Evolutionary conservation across 2,329 filamentous ascomycete genomes (phyloP).

Genomic region (Incumbomyces delicatus): DNA sequence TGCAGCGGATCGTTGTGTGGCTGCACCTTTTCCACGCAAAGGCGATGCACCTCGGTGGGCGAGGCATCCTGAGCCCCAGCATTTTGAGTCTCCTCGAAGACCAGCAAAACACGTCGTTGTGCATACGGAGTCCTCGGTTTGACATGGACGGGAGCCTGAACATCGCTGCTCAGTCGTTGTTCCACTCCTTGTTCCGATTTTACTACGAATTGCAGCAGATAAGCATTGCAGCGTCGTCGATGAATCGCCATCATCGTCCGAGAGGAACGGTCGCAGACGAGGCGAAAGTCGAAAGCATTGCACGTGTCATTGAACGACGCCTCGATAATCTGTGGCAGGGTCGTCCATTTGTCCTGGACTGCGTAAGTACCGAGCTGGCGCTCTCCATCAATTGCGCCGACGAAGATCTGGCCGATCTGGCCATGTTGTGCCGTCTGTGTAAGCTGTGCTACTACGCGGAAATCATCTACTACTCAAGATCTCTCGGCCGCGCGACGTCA

Average conservation of each 20-base stretch:
- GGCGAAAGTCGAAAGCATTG: slow-evolving; percentile 30
- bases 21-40: slow-evolving; percentile 8
- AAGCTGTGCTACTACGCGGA: slow-evolving; percentile 7
- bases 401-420: background rate
- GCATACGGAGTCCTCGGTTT: background rate
- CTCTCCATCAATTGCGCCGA: too few relatives aligned
- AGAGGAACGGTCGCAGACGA: slow-evolving; percentile 30
- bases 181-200: slow-evolving; percentile 6
- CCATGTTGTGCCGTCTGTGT: slow-evolving; percentile 5
- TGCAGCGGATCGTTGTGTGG: slow-evolving; percentile 7
- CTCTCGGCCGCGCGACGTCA: slow-evolving; percentile 3
- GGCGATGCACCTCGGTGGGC: slow-evolving; percentile 9
- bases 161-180: background rate
- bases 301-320: slow-evolving; percentile 28
- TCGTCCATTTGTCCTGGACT: slow-evolving; percentile 19
- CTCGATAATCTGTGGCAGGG: slow-evolving; percentile 27
- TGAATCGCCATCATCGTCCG: slow-evolving; percentile 30
- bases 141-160: background rate
- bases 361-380: background rate
- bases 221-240: slow-evolving; percentile 9
- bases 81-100: slow-evolving; percentile 5
- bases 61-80: slow-evolving; percentile 8
- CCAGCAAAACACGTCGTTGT: background rate
- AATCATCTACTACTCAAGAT: slow-evolving; percentile 7
- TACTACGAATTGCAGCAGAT: slow-evolving; percentile 9